A percentile compares a stretch with the other conserved stretches of the same genome.
phyloP scores from a whole-genome alignment of 2,329 filamentous ascomycete genomes.

The Xylaria digitata region DNA sequence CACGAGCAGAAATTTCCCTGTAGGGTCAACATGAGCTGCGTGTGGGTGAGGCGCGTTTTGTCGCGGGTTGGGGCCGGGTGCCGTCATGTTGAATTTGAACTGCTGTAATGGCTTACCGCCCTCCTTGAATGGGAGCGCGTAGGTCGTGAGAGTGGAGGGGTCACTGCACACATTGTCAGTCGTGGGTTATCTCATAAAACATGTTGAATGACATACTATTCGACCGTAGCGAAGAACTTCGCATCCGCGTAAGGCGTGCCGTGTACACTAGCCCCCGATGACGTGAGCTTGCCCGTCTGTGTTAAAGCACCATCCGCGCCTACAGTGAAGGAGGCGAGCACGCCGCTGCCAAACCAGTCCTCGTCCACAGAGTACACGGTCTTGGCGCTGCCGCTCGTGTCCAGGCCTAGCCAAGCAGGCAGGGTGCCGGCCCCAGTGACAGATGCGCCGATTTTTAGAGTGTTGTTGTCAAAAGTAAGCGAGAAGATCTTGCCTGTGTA shows the following conservation, averaged over 20 bases:
- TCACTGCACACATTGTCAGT: slow-evolving; percentile 49
- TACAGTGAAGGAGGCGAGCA: slow-evolving; percentile 52
- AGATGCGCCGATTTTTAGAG: slow-evolving; percentile 47
- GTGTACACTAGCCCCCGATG: slow-evolving; percentile 55
- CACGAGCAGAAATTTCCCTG: slow-evolving; percentile 60
- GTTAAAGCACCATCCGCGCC: slow-evolving; percentile 49
- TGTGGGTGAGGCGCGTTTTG: slow-evolving; percentile 68
- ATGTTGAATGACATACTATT: slow-evolving; percentile 54
- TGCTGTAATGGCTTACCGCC: slow-evolving; percentile 51
- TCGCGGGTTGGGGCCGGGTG: slow-evolving; percentile 59
- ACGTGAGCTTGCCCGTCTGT: slow-evolving; percentile 49
- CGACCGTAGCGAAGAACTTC: slow-evolving; percentile 57
- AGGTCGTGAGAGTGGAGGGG: slow-evolving; percentile 57
- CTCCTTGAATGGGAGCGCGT: slow-evolving; percentile 54
- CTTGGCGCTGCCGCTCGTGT: slow-evolving; percentile 45
- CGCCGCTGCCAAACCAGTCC: slow-evolving; percentile 51
- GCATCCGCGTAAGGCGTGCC: slow-evolving; percentile 55
- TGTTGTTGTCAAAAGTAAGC: slow-evolving; percentile 47
- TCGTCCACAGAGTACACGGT: slow-evolving; percentile 55
- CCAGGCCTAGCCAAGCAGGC: slow-evolving; percentile 55
- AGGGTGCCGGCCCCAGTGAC: slow-evolving; percentile 50
- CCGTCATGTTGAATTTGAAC: slow-evolving; percentile 56
- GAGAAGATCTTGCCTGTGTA: slow-evolving; percentile 56
- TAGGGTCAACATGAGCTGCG: slow-evolving; percentile 61
- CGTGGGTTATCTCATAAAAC: slow-evolving; percentile 22